Percentiles rank a stretch among this genome's conserved stretches.
These are phyloP conservation scores for Nemania sp. DNA, from an alignment of 2,329 filamentous ascomycete genomes.

Conservation along the genomic window DNA sequence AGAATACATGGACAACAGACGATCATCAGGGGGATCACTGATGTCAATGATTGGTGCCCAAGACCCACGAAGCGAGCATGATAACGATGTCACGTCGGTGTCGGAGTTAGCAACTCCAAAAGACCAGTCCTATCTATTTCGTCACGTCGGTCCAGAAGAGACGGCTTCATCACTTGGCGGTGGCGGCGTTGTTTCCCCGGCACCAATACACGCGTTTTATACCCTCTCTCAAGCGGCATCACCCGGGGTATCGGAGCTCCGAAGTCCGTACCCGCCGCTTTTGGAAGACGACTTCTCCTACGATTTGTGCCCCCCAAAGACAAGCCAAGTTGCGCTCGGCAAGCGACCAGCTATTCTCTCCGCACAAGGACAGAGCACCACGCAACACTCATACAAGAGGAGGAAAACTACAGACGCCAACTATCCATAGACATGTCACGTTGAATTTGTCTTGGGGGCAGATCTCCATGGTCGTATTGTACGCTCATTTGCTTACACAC, in stretches of 20 bases:
- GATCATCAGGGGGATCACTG: constrained; percentile 57
- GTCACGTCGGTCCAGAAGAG: constrained; percentile 54
- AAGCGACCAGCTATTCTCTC: constrained; percentile 44
- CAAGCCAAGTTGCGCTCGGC: constrained; percentile 36
- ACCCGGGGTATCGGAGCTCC: constrained; percentile 51
- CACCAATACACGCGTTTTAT: constrained; percentile 44
- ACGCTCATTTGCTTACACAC: constrained; percentile 17
- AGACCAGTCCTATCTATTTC: constrained; percentile 50
- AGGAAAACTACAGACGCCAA: constrained; percentile 42
- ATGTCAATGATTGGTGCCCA: constrained; percentile 57
- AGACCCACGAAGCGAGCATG: constrained; percentile 49
- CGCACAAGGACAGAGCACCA: constrained; percentile 39
- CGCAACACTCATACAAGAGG: constrained; percentile 45
- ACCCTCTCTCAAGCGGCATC: constrained; percentile 48
- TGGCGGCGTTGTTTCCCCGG: constrained; percentile 47
- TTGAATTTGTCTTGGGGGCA: constrained; percentile 2
- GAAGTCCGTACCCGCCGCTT: constrained; percentile 55
- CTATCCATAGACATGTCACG: constrained; percentile 1
- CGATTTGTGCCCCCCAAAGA: constrained; percentile 38
- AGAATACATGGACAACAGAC: constrained; percentile 56
- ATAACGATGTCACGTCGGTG: constrained; percentile 56
- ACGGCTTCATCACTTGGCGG: constrained; percentile 51
- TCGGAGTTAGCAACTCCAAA: constrained; percentile 59
- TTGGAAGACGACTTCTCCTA: constrained; percentile 54
- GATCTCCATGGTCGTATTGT: constrained; percentile 15